Evolutionary conservation across 2,329 filamentous ascomycete species (phyloP).

Genomic region (Aspergillus ochraceus): DNA sequence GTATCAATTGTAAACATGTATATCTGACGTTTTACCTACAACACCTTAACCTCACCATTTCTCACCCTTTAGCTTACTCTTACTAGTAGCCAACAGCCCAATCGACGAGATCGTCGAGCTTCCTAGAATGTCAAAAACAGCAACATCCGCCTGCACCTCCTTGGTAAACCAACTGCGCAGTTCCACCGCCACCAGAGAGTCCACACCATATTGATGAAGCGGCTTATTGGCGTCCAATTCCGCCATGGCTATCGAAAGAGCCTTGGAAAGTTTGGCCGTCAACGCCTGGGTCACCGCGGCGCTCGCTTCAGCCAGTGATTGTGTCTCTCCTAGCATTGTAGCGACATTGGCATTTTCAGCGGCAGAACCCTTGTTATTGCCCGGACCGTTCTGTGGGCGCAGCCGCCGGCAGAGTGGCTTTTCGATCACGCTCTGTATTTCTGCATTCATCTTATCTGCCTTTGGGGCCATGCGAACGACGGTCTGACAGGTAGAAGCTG

Average conservation of each 20-base stretch:
- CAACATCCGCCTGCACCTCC: conserved; percentile 5
- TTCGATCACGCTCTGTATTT: too few relatives aligned
- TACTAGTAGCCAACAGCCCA: background rate
- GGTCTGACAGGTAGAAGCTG: background rate
- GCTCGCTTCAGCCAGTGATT: conserved; percentile 2
- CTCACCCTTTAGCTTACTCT: background rate
- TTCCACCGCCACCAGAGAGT: conserved; percentile 22
- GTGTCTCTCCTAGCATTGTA: conserved; percentile 1
- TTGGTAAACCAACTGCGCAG: conserved; percentile 7
- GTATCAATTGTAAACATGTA: too few relatives aligned
- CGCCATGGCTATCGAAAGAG: conserved; percentile 32
- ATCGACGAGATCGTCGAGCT: background rate
- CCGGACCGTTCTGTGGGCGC: too few relatives aligned
- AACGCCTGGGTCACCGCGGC: conserved; percentile 19
- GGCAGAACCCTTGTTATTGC: too few relatives aligned
- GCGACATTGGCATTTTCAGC: background rate
- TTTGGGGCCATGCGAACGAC: background rate
- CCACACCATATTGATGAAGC: conserved; percentile 36
- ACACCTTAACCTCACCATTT: too few relatives aligned
- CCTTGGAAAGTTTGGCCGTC: conserved; percentile 30
- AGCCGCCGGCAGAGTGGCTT: too few relatives aligned
- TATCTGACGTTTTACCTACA: too few relatives aligned
- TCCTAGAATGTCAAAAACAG: conserved; percentile 11
- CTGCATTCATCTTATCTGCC: background rate
- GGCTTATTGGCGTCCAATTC: conserved; percentile 32